phyloP scores from a whole-genome alignment of 176 grass and related monocot genomes.

The Bolboschoenus planiculmis region DNA sequence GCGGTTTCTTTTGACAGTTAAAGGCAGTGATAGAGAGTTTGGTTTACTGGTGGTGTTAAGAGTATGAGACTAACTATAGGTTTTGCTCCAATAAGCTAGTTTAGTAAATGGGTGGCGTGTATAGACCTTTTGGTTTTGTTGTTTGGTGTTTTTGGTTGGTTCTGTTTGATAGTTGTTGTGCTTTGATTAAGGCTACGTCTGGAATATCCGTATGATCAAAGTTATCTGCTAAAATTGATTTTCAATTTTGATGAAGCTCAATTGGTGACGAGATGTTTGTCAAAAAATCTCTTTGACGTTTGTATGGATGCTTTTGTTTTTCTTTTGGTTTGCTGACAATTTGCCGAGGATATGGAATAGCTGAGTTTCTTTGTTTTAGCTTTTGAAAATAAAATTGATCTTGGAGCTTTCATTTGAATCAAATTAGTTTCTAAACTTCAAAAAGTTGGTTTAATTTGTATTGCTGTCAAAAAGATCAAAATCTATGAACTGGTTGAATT shows the following conservation, averaged over 20 bases:
- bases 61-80: neutral
- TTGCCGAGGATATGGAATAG: neutral
- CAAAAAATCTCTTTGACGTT: neutral
- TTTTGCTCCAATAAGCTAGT: neutral
- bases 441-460: no score
- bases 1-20: neutral
- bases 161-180: neutral
- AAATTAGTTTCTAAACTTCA: no score
- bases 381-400: no score
- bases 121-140: neutral
- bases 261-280: neutral
- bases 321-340: neutral
- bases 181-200: neutral
- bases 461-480: no score
- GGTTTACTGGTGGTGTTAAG: neutral
- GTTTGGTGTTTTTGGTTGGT: neutral
- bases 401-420: no score
- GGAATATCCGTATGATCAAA: neutral
- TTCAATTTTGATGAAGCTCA: neutral
- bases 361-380: no score
- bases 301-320: neutral
- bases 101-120: neutral
- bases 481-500: no score
- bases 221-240: neutral
- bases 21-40: neutral